phyloP scores from a whole-genome alignment of 164 flowering plant genomes.

The Vitis cinerea region DNA sequence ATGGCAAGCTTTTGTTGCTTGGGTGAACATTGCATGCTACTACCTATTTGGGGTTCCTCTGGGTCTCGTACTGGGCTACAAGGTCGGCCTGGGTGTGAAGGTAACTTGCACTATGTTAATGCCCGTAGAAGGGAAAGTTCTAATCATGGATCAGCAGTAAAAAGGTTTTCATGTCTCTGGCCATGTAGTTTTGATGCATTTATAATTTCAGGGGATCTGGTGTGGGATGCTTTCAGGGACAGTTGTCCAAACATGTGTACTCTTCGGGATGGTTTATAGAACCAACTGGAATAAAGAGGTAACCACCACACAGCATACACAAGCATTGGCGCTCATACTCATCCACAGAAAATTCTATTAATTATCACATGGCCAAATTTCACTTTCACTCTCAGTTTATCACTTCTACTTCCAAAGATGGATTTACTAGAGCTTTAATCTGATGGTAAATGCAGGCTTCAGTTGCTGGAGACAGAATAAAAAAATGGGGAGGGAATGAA shows the following conservation, averaged over 20 bases:
- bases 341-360: too few species aligned
- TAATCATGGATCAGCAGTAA: too few species aligned
- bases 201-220: slow-evolving; percentile 68
- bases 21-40: slow-evolving; percentile 65
- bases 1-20: slow-evolving; percentile 76
- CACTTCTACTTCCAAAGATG: background rate
- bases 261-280: slow-evolving; percentile 41
- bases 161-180: too few species aligned
- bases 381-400: too few species aligned
- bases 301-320: background rate
- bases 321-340: too few species aligned
- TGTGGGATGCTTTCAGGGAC: slow-evolving; percentile 63
- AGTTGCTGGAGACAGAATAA: slow-evolving; percentile 43
- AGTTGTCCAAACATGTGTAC: slow-evolving; percentile 44
- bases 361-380: too few species aligned
- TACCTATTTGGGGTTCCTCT: slow-evolving; percentile 63
- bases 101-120: slow-evolving; percentile 24
- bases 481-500: slow-evolving; percentile 29
- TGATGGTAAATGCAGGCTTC: slow-evolving; percentile 36
- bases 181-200: too few species aligned
- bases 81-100: slow-evolving; percentile 42
- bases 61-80: slow-evolving; percentile 56
- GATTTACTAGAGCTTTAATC: background rate
- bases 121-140: too few species aligned
- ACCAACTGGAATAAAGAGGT: slow-evolving; percentile 79